These are phyloP conservation scores for Jaapia argillacea DNA, from an alignment of 768 basidiomycete genomes.

Conservation along the genomic window DNA sequence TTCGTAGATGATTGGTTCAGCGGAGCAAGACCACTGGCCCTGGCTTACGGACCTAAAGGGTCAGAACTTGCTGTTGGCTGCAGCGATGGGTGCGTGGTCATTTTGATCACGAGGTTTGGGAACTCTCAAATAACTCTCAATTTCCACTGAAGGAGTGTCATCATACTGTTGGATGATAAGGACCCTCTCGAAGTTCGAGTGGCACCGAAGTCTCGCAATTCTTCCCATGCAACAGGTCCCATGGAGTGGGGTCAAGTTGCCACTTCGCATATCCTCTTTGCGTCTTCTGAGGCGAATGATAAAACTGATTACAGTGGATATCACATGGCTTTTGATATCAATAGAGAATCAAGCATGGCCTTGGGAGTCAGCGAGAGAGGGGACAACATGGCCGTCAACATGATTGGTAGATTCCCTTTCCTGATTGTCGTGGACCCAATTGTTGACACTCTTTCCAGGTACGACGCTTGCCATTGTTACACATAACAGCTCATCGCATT, in stretches of 20 bases:
- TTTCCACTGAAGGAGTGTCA: no score
- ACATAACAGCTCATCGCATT: neutral
- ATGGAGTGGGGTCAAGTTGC: neutral
- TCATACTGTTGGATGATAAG: no score
- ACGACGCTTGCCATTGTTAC: neutral
- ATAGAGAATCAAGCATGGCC: no score
- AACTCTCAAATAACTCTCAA: no score
- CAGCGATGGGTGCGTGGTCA: no score
- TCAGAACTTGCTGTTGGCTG: neutral
- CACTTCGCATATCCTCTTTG: neutral
- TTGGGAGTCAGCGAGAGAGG: neutral
- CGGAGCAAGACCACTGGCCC: no score
- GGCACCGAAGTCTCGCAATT: no score
- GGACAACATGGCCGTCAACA: neutral
- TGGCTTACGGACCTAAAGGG: neutral
- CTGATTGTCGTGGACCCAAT: no score
- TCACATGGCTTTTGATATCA: neutral
- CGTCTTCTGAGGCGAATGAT: neutral
- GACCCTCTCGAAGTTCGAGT: no score
- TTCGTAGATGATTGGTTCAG: no score
- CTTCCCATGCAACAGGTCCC: neutral
- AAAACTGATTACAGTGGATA: neutral
- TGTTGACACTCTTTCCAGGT: neutral
- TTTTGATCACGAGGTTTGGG: no score
- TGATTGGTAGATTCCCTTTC: neutral